These are phyloP conservation scores for Aspergillus udagawae DNA, from an alignment of 2,329 filamentous ascomycete genomes.

Conservation along the genomic window DNA sequence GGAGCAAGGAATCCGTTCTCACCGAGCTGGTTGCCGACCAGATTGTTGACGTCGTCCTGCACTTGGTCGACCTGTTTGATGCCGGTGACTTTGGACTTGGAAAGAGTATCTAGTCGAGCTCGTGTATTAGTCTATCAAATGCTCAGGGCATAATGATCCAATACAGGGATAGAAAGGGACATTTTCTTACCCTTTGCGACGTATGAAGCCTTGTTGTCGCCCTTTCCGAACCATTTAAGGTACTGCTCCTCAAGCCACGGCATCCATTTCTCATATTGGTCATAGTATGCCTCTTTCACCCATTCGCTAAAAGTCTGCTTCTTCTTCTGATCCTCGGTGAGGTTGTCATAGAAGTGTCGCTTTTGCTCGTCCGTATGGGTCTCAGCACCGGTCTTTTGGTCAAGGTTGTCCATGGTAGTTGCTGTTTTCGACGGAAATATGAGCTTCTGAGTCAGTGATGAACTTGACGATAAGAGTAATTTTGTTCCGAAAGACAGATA, in stretches of 20 bases:
- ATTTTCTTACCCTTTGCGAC: slow-evolving; percentile 45
- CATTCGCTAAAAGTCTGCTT: slow-evolving; percentile 33
- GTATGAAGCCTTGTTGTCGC: slow-evolving; percentile 54
- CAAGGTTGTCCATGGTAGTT: background rate
- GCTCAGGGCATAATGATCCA: background rate
- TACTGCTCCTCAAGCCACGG: slow-evolving; percentile 57
- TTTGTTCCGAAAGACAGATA: background rate
- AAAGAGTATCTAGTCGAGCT: slow-evolving; percentile 41
- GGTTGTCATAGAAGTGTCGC: slow-evolving; percentile 15
- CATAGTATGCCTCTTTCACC: slow-evolving; percentile 46
- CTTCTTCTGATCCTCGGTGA: slow-evolving; percentile 14
- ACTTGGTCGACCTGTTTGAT: slow-evolving; percentile 49
- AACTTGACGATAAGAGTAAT: no score
- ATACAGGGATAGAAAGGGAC: background rate
- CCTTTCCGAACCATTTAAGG: slow-evolving; percentile 51
- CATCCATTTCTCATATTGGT: slow-evolving; percentile 54
- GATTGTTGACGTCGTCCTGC: slow-evolving; percentile 49
- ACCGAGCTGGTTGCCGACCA: slow-evolving; percentile 49
- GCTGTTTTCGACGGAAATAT: background rate
- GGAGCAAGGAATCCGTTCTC: slow-evolving; percentile 50
- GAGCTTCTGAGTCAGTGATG: background rate
- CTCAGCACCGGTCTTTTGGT: background rate
- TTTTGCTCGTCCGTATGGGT: slow-evolving; percentile 15
- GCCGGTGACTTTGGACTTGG: slow-evolving; percentile 51
- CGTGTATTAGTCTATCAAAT: background rate